Base-by-base conservation (phyloP, 768 basidiomycete species). In the Mrakia frigida region DNA sequence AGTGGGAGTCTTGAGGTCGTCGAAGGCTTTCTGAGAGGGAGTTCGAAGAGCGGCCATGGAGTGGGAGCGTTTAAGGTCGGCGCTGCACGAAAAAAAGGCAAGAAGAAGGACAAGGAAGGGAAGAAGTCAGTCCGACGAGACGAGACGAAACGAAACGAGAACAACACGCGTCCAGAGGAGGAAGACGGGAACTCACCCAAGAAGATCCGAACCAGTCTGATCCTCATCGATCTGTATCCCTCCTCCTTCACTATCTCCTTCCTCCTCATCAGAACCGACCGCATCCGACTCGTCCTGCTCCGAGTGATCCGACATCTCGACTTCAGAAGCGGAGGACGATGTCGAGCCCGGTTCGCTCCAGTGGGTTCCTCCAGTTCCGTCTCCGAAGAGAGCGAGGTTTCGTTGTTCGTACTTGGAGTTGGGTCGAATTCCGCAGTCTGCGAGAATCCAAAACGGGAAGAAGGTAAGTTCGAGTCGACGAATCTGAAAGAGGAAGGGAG, bases 1-100 rank as follows among this genome's bases (percentile, higher is more conserved):
- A 6, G 65, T 68, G 25, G 65, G 65, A 16, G 65, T 68, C 23
- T 68, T 68, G 65, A 68, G 65, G 25, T 68, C 65, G 65, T 68
- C 65, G 37, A 68, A 68, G 6, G 65, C 39, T 21, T 39, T 68
- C 16, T 68, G 65, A 18, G 65, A 68, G 2, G 65, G 65, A 1
- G 65, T 68, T 35, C 65, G 65, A 23, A 68, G 37, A 39, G 35
- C 65, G 4, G 65, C 65, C 35, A 39, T 68, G 18, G 65, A 68
- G 16, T 68, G 65, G 13, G 37, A 68, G 35, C 65, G 65, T 37
- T 68, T 68, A 6, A 68, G 33, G 23, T 68, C 37, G 65, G 35
- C 16, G 25, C 65, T 68, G 65, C 25, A 41, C 0, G n/a, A 6
- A 18, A 35, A 37, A 41, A 11, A 18, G 25, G 23, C 3, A 25